Conservation (phyloP, 768 basidiomycete species). For the Gloeostereum incarnatum region DNA sequence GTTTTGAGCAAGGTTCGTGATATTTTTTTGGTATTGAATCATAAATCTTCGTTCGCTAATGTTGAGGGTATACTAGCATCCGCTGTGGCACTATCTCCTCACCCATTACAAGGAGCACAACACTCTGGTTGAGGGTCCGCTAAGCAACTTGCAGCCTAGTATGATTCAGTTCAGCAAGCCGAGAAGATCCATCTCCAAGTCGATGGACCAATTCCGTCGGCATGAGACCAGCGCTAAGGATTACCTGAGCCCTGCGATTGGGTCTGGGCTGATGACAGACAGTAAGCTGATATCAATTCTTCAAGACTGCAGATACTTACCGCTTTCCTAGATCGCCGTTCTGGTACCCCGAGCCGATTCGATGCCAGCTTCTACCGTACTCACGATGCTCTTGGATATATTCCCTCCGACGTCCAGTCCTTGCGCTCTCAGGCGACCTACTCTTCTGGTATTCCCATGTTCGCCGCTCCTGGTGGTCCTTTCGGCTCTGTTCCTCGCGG, state of each 20-base stretch:
- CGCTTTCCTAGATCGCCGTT: slow-evolving; percentile 48
- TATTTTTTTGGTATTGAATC: neutral
- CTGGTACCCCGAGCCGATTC: slow-evolving; percentile 90
- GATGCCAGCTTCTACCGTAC: slow-evolving; percentile 94
- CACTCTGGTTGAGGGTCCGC: slow-evolving; percentile 90
- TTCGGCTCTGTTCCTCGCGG: slow-evolving; percentile 64
- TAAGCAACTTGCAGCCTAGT: slow-evolving; percentile 92
- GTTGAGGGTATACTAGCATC: slow-evolving; percentile 53
- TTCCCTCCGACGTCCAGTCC: slow-evolving; percentile 93
- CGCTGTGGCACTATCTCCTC: slow-evolving; percentile 95
- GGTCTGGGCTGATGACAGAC: slow-evolving; percentile 32
- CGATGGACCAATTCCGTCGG: slow-evolving; percentile 88
- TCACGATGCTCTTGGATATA: slow-evolving; percentile 89
- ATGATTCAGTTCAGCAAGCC: slow-evolving; percentile 99
- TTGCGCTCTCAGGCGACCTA: slow-evolving; percentile 95
- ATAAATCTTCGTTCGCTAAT: slow-evolving; percentile 6
- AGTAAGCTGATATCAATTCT: slow-evolving; percentile 26
- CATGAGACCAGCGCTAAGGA: slow-evolving; percentile 91
- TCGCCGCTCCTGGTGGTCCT: slow-evolving; percentile 53
- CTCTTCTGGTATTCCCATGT: slow-evolving; percentile 85
- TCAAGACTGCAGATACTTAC: slow-evolving; percentile 6
- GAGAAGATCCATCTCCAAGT: slow-evolving; percentile 77
- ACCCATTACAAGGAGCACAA: slow-evolving; percentile 98
- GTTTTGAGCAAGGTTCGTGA: slow-evolving; percentile 88
- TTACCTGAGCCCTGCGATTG: slow-evolving; percentile 35